Conservation (phyloP, 2,329 filamentous ascomycete species). For the Arthroderma uncinatum region DNA sequence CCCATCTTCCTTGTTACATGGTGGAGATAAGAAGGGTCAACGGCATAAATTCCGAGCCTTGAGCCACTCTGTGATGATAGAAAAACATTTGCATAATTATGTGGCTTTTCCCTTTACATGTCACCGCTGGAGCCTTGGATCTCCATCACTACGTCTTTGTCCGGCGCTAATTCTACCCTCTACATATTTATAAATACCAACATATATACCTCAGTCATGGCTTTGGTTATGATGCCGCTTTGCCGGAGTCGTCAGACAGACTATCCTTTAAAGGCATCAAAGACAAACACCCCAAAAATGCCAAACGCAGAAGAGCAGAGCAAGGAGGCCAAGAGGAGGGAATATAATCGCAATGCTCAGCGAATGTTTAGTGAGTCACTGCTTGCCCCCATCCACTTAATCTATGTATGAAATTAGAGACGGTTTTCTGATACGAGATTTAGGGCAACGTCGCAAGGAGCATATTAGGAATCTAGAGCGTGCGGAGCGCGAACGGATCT, state of each 20-base stretch:
- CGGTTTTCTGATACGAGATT: background rate
- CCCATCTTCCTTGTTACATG: background rate
- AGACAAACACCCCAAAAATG: constrained; percentile 14
- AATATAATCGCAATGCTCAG: constrained; percentile 35
- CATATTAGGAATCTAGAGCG: constrained; percentile 36
- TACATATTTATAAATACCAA: too few relatives aligned
- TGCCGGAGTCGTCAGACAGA: too few relatives aligned
- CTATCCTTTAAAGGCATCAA: too few relatives aligned
- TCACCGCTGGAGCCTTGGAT: too few relatives aligned
- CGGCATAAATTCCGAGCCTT: too few relatives aligned
- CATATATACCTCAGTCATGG: too few relatives aligned
- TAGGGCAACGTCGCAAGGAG: constrained; percentile 36
- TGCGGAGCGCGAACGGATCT: constrained; percentile 31
- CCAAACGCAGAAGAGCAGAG: constrained; percentile 22
- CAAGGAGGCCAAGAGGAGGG: constrained; percentile 18
- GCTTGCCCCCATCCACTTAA: constrained; percentile 1
- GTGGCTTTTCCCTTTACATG: too few relatives aligned
- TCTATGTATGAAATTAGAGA: background rate
- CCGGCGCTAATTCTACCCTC: too few relatives aligned
- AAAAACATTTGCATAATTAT: too few relatives aligned
- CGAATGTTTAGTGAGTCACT: constrained; percentile 33
- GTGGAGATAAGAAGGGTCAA: background rate
- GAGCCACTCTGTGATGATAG: too few relatives aligned
- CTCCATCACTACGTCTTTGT: too few relatives aligned
- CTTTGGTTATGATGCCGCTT: too few relatives aligned